phyloP scores from a whole-genome alignment of 306 rosid genomes.

The Cicer cuneatum region DNA sequence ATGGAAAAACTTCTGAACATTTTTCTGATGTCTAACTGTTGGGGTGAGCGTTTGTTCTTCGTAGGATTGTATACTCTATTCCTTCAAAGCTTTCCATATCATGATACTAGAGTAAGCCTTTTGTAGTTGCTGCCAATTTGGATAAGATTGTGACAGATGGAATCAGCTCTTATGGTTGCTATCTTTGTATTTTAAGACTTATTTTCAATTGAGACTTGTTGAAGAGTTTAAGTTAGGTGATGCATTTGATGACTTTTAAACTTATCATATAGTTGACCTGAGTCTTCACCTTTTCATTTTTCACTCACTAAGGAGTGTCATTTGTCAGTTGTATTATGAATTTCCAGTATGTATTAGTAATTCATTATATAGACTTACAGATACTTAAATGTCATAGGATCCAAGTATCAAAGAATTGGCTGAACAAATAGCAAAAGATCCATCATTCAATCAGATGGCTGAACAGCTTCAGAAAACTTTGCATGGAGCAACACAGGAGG shows the following conservation, averaged over 20 bases:
- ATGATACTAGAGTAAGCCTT: slow-evolving; percentile 17
- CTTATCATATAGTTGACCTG: not conserved
- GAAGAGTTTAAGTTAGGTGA: slow-evolving; percentile 1
- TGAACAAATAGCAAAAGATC: slow-evolving; percentile 95
- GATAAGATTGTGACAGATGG: slow-evolving; percentile 33
- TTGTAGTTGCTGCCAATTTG: slow-evolving; percentile 21
- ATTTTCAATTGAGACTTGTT: slow-evolving; percentile 4
- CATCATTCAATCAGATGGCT: slow-evolving; percentile 97
- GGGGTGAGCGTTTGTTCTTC: not conserved
- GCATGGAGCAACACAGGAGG: slow-evolving; percentile 71
- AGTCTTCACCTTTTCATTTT: slow-evolving; percentile 9
- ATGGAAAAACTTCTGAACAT: not conserved
- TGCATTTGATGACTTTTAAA: slow-evolving; percentile 24
- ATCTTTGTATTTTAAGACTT: slow-evolving; percentile 8
- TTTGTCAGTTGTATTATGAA: slow-evolving; percentile 31
- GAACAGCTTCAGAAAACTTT: slow-evolving; percentile 94
- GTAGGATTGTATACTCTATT: slow-evolving; percentile 5
- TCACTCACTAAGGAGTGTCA: slow-evolving; percentile 21
- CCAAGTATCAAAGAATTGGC: slow-evolving; percentile 97
- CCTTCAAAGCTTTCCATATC: slow-evolving; percentile 16
- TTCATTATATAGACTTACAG: slow-evolving; percentile 26
- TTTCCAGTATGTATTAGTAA: slow-evolving; percentile 10
- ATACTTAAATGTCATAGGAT: slow-evolving; percentile 62
- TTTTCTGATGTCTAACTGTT: slow-evolving; percentile 18
- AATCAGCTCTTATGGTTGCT: slow-evolving; percentile 4